Evolutionary conservation across 768 basidiomycete genomes (phyloP).

Genomic region (Imleria badia): DNA sequence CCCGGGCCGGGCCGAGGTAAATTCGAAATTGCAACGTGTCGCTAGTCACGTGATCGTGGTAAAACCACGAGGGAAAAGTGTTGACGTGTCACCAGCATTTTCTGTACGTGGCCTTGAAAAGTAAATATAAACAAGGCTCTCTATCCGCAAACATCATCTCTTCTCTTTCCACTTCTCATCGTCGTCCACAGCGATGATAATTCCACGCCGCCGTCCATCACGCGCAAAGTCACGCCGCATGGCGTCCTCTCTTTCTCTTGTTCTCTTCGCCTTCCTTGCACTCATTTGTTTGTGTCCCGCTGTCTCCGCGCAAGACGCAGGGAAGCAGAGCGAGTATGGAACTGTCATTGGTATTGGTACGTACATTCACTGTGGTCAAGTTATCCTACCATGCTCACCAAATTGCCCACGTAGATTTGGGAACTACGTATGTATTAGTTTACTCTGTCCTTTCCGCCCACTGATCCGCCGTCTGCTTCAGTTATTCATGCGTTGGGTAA

Average conservation of each 20-base stretch:
- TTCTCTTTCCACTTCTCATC: slow-evolving; percentile 5
- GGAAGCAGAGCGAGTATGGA: slow-evolving; percentile 69
- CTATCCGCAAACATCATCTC: slow-evolving; percentile 8
- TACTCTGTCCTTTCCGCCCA: neutral
- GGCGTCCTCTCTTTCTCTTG: slow-evolving; percentile 57
- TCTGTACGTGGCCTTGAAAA: slow-evolving; percentile 27
- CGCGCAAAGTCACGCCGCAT: slow-evolving; percentile 56
- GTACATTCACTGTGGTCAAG: slow-evolving; percentile 19
- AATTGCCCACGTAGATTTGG: slow-evolving; percentile 60
- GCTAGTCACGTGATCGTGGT: slow-evolving; percentile 28
- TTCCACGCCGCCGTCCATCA: slow-evolving; percentile 43
- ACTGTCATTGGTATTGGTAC: slow-evolving; percentile 91
- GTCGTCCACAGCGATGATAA: slow-evolving; percentile 29
- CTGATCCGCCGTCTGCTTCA: slow-evolving; percentile 35
- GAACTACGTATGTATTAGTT: slow-evolving; percentile 68
- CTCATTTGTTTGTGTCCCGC: slow-evolving; percentile 70
- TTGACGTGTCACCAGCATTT: slow-evolving; percentile 31
- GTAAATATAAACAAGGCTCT: slow-evolving; percentile 22
- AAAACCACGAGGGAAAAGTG: slow-evolving; percentile 20
- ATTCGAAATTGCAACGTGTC: too few species aligned
- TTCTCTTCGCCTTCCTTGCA: slow-evolving; percentile 65
- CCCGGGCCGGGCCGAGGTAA: too few species aligned
- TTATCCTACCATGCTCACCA: neutral
- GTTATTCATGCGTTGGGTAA: slow-evolving; percentile 95
- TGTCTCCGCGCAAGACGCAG: slow-evolving; percentile 59